Percentiles rank a stretch among this genome's conserved stretches.
Evolutionary conservation across 352 stramenopile genomes (phyloP).

Genomic region (Globisporangium spiculum): DNA sequence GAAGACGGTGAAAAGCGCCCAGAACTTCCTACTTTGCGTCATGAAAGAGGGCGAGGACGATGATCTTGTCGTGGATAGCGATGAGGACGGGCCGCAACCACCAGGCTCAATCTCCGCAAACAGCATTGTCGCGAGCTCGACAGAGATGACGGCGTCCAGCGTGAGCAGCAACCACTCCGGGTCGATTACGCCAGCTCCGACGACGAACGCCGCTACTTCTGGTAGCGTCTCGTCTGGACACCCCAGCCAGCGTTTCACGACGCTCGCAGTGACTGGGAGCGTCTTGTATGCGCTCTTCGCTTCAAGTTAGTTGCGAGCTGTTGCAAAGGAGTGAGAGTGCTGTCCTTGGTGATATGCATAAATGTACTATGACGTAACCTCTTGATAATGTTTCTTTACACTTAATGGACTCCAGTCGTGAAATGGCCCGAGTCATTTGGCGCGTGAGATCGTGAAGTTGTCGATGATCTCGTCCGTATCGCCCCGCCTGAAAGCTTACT

Average conservation of each 20-base stretch:
- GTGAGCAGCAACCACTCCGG: not conserved
- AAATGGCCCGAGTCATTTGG: no score
- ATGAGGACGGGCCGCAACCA: not conserved
- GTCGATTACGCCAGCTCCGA: not conserved
- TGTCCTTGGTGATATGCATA: not conserved
- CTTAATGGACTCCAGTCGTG: not conserved
- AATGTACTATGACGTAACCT: not conserved
- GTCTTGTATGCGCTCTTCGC: not conserved
- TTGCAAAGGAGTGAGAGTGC: not conserved
- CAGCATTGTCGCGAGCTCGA: not conserved
- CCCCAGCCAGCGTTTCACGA: not conserved
- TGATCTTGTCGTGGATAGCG: not conserved
- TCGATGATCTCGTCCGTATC: not conserved
- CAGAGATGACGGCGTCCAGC: not conserved
- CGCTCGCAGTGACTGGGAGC: not conserved
- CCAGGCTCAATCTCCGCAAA: not conserved
- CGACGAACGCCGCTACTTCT: not conserved
- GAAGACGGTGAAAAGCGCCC: slow-evolving; percentile 8
- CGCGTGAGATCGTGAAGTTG: not conserved
- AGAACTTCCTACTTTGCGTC: slow-evolving; percentile 8
- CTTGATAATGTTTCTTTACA: not conserved
- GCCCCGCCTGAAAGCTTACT: not conserved
- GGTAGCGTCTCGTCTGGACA: not conserved
- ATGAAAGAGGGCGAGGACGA: slow-evolving; percentile 7
- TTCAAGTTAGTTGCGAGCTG: not conserved